Evolutionary conservation across 129 eudicot species (phyloP).

Genomic region (Lactuca saligna): DNA sequence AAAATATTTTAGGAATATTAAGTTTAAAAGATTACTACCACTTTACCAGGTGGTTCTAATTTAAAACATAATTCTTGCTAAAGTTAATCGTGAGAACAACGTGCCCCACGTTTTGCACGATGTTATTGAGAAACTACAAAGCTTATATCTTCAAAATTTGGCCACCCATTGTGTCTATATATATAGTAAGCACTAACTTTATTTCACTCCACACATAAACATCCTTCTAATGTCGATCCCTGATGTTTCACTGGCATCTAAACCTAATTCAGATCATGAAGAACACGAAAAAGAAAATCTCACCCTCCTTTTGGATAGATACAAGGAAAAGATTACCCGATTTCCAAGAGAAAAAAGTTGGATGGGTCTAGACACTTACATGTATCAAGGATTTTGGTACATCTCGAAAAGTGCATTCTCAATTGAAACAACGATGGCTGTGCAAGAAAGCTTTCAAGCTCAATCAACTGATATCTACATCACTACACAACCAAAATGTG

Average conservation of each 20-base stretch:
- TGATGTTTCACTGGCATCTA: neutral
- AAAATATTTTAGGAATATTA: too few relatives aligned
- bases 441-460: conserved; percentile 34
- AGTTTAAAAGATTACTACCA: too few relatives aligned
- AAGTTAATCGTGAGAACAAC: too few relatives aligned
- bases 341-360: conserved; percentile 45
- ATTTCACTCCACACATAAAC: too few relatives aligned
- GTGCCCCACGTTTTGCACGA: too few relatives aligned
- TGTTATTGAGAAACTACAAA: too few relatives aligned
- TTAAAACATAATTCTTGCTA: too few relatives aligned
- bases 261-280: neutral
- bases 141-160: too few relatives aligned
- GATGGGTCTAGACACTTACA: conserved; percentile 25
- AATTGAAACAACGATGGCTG: conserved; percentile 11
- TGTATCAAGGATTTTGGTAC: conserved; percentile 44
- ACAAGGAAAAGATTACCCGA: conserved; percentile 5
- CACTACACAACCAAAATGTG: conserved; percentile 35
- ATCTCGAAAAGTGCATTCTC: conserved; percentile 15
- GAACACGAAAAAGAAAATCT: conserved; percentile 14
- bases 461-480: conserved; percentile 39
- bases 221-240: too few relatives aligned
- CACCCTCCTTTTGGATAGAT: conserved; percentile 14
- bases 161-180: too few relatives aligned
- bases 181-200: too few relatives aligned
- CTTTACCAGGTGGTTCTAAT: too few relatives aligned